phyloP scores from a whole-genome alignment of 225 moss, liverwort and hornwort species.

The Thuidium tamariscinum region DNA sequence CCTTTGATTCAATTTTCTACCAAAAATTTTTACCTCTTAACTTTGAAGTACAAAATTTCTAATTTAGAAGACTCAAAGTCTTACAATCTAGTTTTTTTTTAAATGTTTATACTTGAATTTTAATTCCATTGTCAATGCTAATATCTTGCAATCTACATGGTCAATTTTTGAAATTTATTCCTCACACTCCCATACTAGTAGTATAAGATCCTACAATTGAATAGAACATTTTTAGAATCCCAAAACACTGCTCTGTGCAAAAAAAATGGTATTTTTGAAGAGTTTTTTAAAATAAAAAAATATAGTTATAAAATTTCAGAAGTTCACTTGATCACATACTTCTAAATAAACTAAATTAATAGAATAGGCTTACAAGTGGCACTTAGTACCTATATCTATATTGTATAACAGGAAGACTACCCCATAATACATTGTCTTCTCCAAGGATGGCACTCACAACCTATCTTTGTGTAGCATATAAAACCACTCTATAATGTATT shows the following conservation, averaged over 20 bases:
- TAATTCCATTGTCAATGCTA: background rate
- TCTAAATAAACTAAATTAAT: background rate
- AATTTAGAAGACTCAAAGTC: background rate
- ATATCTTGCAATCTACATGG: background rate
- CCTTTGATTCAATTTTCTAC: background rate
- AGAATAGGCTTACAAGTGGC: background rate
- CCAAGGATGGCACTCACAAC: background rate
- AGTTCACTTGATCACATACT: background rate
- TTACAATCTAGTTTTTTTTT: too few species aligned
- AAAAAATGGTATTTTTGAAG: background rate
- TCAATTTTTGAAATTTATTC: background rate
- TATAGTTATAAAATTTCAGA: accelerated
- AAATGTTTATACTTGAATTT: background rate
- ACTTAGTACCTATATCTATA: too few species aligned
- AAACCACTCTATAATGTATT: accelerated
- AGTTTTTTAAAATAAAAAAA: background rate
- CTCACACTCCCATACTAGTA: background rate
- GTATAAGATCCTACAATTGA: background rate
- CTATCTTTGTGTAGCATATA: accelerated
- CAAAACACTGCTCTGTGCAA: accelerated
- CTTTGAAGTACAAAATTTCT: background rate
- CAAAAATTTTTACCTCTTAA: background rate
- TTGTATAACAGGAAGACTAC: background rate
- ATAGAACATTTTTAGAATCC: background rate
- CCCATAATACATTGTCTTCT: background rate